phyloP scores from a whole-genome alignment of 805 yeast genomes.

The Lachancea meyersii region DNA sequence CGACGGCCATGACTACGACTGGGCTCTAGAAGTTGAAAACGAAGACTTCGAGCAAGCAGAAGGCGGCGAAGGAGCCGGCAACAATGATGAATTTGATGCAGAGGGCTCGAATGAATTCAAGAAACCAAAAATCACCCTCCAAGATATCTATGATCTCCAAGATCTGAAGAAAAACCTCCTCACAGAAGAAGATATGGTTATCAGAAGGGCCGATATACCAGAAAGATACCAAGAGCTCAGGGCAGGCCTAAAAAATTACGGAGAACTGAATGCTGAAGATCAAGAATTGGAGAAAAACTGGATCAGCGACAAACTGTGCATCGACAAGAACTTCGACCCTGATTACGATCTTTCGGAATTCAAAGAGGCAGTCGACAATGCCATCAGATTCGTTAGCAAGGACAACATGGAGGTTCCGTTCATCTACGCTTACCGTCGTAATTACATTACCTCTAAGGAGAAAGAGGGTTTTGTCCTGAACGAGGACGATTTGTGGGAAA shows the following conservation, averaged over 20 bases:
- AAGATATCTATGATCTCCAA: conserved; percentile 90
- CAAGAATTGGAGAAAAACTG: conserved; percentile 69
- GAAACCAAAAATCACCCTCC: conserved; percentile 44
- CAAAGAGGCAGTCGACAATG: conserved; percentile 62
- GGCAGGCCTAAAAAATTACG: conserved; percentile 54
- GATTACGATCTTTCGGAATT: conserved; percentile 46
- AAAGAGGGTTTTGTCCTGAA: conserved; percentile 43
- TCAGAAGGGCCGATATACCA: conserved; percentile 82
- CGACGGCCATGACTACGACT: conserved; percentile 93
- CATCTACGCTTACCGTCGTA: conserved; percentile 93
- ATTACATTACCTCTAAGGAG: conserved; percentile 50
- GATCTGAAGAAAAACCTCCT: conserved; percentile 86
- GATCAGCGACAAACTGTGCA: conserved; percentile 61
- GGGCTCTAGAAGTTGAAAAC: conserved; percentile 93
- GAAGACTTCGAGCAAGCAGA: conserved; percentile 52
- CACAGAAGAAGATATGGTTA: conserved; percentile 85
- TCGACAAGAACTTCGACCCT: conserved; percentile 45
- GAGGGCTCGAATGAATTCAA: conserved; percentile 33
- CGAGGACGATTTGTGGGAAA: conserved; percentile 90
- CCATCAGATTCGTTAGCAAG: conserved; percentile 61
- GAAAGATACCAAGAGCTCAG: conserved; percentile 85
- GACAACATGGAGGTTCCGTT: conserved; percentile 89
- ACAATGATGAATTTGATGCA: conserved; percentile 36
- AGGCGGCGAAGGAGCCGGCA: conserved; percentile 28
- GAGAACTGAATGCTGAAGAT: conserved; percentile 58